Base-by-base conservation (phyloP, 345 rosid species). In the Salix brachista region DNA sequence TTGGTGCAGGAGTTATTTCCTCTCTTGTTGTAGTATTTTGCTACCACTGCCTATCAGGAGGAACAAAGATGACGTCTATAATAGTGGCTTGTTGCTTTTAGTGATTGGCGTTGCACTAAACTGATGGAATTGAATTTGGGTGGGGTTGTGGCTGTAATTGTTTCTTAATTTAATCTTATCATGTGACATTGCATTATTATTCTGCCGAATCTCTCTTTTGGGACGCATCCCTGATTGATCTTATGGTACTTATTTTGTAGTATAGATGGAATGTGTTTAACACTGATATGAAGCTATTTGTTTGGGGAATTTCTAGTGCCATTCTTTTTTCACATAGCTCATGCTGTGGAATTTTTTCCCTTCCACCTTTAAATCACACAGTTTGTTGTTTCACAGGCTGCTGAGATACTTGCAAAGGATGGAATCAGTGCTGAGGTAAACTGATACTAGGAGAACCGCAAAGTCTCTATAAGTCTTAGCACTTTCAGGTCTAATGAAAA, bases 401-500 rank as follows among this genome's bases (percentile, higher is more conserved):
- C 97, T 64, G 97, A 94, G 78, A 87, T 84, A 73, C 96, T 95
- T 67, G 87, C 89, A 42, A 90, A 91, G 84, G 97, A 95, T 80
- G 99, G 95, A 83, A 91, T 94, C 13, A 90, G 87, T 72, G 92
- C 92, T 9, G 96, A 91, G 97, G 99, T 95, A 88, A 78, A 70
- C 72, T 46, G 56, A 28, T 62, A 21, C 62, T 4, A 26, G 36
- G 70, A 52, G 62, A 17, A 65, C 39, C 23, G 66, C n/a, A 14
- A 11, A 16, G 8, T 68, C 1, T 30, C 50, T 32, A 7, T 3
- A 71, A 46, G 41, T 67, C 25, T 9, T 73, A 72, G 58, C 56
- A 16, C 8, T 70, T 80, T 17, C 72, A 28, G 61, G 13, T 25
- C 25, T 50, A 8, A 26, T 44, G 8, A 46, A 21, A 42, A 23